phyloP scores from a whole-genome alignment of 345 rosid genomes.

The Ricinus communis region DNA sequence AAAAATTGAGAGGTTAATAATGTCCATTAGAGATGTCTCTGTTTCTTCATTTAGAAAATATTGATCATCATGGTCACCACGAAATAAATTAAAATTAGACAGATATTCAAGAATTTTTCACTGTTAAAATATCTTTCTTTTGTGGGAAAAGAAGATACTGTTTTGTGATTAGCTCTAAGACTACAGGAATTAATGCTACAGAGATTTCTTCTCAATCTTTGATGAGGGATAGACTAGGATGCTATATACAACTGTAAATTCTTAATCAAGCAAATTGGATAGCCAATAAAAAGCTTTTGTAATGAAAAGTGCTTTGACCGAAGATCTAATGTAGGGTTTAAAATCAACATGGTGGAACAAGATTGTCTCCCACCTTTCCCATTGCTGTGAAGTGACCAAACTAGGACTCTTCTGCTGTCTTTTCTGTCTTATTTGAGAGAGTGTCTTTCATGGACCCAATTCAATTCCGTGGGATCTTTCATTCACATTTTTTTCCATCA shows the following conservation, averaged over 20 bases:
- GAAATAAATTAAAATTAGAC: neutral
- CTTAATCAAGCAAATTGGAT: constrained; percentile 17
- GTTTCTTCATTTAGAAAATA: neutral
- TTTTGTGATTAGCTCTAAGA: constrained; percentile 4
- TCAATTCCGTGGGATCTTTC: too few species aligned
- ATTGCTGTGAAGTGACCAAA: constrained; percentile 28
- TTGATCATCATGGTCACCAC: neutral
- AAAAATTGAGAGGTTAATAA: neutral
- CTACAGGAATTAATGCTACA: constrained; percentile 10
- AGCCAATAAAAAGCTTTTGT: constrained; percentile 9
- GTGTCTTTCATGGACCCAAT: constrained; percentile 24
- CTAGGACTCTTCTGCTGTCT: constrained; percentile 34
- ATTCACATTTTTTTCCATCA: too few species aligned
- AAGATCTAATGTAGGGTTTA: constrained; percentile 39
- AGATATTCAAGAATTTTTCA: neutral
- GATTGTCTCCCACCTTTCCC: constrained; percentile 46
- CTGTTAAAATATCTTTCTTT: neutral
- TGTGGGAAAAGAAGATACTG: neutral
- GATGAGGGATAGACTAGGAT: constrained; percentile 25
- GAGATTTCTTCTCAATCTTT: constrained; percentile 16
- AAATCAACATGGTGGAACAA: constrained; percentile 47
- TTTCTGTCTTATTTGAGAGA: constrained; percentile 33
- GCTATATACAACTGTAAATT: neutral
- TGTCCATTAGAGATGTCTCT: neutral
- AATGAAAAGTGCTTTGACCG: constrained; percentile 32